Evolutionary conservation across 805 yeast species (phyloP), one percentile per base, ranked within the genome.

Genomic region (Metschnikowia noctiluminum): DNA sequence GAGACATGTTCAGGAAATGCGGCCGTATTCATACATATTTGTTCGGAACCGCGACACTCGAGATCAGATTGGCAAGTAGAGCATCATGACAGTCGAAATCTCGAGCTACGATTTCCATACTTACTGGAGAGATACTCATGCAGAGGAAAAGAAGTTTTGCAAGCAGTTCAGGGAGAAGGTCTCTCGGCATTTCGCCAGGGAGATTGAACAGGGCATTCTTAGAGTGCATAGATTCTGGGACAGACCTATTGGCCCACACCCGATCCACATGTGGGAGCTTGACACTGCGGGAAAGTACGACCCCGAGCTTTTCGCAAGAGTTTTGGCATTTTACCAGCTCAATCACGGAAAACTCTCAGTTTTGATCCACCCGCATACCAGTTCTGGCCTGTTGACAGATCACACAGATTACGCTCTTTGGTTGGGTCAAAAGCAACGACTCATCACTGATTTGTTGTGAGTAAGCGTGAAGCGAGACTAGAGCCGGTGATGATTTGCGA

Each of bases 361-460:
- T 3, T 64, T 81, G 53, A 77, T 81, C 28, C 86, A 81, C 54
- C 86, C 85, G 30, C 60, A 72, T 39, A 60, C 73, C 8, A 69
- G 64, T 21, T 58, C 70, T 7, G 77, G 75, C 5, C 75, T 68
- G 40, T 52, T 72, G 30, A 52, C 45, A 7, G 85, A 81, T 59
- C 85, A 81, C 57, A 81, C 85, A 0, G 58, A 57, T 5, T 70
- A 76, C 51, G 85, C 86, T 0, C 58, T 81, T 32, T 81, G 86
- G 86, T 62, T 81, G 40, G 86, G 85, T 8, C 71, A 74, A 51
- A 72, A 70, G 54, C 58, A 54, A 42, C 39, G 49, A 26, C 55
- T 56, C 15, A 46, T 46, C 16, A 11, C 38, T 14, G 50, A 46
- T 27, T 32, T 27, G n/a, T 38, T 43, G 34, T 38, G 13, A 12